phyloP scores from a whole-genome alignment of 148 eudicot genomes.

The Nyssa sinensis region DNA sequence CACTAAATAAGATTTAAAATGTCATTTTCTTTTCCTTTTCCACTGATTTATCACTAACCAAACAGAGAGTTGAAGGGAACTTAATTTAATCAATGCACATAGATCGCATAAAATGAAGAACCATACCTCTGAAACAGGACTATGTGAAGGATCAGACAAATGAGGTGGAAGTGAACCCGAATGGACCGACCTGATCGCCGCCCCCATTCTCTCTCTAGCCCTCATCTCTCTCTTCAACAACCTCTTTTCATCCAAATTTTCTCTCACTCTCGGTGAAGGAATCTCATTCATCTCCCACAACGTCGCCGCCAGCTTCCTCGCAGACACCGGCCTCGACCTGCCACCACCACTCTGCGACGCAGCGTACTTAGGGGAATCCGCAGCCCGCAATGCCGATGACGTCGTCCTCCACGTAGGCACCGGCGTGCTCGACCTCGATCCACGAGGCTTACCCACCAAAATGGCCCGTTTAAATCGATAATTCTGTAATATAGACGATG shows the following conservation, averaged over 20 bases:
- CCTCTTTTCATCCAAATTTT: slow-evolving; percentile 25
- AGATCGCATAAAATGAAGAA: neutral
- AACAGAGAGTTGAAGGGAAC: neutral
- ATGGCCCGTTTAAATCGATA: slow-evolving; percentile 78
- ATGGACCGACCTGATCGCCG: slow-evolving; percentile 29
- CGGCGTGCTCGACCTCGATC: slow-evolving; percentile 72
- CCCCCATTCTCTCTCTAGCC: slow-evolving; percentile 34
- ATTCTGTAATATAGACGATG: slow-evolving; percentile 65
- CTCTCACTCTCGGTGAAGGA: slow-evolving; percentile 37
- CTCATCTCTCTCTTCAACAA: slow-evolving; percentile 30
- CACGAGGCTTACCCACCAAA: slow-evolving; percentile 51
- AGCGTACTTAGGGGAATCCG: slow-evolving; percentile 51
- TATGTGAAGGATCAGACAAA: slow-evolving; percentile 97
- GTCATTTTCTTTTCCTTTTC: neutral
- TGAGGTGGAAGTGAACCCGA: slow-evolving; percentile 63
- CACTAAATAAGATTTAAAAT: too few species aligned
- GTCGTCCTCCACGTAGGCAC: slow-evolving; percentile 72
- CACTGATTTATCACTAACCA: neutral
- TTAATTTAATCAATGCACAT: too few species aligned
- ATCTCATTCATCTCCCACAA: slow-evolving; percentile 90
- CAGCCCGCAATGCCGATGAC: slow-evolving; percentile 31
- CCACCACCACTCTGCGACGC: slow-evolving; percentile 31
- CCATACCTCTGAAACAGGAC: slow-evolving; percentile 83
- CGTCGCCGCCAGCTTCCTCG: slow-evolving; percentile 89
- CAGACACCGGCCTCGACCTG: slow-evolving; percentile 59